phyloP scores from a whole-genome alignment of 805 yeast genomes.

The Lachancea sp. region DNA sequence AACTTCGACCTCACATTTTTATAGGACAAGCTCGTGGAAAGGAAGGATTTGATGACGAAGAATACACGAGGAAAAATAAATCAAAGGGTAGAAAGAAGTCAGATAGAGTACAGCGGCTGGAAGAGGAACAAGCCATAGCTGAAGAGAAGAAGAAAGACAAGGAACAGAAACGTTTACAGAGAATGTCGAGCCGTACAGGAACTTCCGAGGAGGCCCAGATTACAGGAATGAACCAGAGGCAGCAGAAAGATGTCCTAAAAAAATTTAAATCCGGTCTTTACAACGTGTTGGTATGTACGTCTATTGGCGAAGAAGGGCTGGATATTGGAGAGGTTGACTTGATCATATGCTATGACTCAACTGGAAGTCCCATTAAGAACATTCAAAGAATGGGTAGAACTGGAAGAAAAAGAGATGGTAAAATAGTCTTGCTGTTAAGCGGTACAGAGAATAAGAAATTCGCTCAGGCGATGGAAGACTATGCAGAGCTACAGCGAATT shows the following conservation, averaged over 20 bases:
- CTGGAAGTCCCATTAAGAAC: constrained; percentile 87
- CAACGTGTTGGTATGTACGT: constrained; percentile 87
- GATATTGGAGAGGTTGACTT: constrained; percentile 98
- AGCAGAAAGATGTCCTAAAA: constrained; percentile 71
- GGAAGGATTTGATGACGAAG: constrained; percentile 58
- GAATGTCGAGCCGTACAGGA: constrained; percentile 40
- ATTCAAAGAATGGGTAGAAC: constrained; percentile 98
- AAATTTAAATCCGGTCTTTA: constrained; percentile 65
- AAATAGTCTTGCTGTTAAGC: constrained; percentile 66
- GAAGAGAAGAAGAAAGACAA: constrained; percentile 31
- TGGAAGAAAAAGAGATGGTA: constrained; percentile 90
- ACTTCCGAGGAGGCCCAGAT: constrained; percentile 72
- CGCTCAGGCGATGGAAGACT: constrained; percentile 78
- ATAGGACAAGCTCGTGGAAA: constrained; percentile 85
- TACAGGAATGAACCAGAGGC: constrained; percentile 85
- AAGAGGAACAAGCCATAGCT: constrained; percentile 26
- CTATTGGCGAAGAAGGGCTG: constrained; percentile 97
- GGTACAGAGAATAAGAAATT: constrained; percentile 73
- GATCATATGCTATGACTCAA: constrained; percentile 87
- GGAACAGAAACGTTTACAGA: constrained; percentile 30
- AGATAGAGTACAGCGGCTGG: constrained; percentile 30
- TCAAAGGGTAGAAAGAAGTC: constrained; percentile 40
- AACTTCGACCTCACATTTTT: constrained; percentile 69
- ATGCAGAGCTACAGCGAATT: constrained; percentile 66
- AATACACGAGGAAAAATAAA: constrained; percentile 38